Percentiles rank a stretch among this genome's conserved stretches.
Evolutionary conservation across 2,329 filamentous ascomycete genomes (phyloP).

Genomic region (Rutstroemia sp.): DNA sequence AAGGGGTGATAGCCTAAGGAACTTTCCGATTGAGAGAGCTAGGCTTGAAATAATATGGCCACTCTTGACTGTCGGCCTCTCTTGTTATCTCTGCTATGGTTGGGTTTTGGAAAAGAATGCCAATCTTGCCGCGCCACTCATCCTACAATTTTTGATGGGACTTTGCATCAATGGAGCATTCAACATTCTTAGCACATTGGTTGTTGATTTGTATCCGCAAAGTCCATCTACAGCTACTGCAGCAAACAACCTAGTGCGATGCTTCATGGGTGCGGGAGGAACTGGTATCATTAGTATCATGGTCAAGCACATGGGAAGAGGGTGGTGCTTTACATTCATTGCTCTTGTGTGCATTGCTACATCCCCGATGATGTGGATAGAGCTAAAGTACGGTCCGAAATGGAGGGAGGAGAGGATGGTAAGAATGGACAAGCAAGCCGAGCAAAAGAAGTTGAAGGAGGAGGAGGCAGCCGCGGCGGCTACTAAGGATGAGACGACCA

Average conservation of each 20-base stretch:
- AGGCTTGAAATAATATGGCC: slow-evolving; percentile 48
- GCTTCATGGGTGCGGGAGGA: slow-evolving; percentile 50
- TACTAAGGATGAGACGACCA: slow-evolving; percentile 4
- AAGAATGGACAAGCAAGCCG: slow-evolving; percentile 31
- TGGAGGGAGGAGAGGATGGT: slow-evolving; percentile 46
- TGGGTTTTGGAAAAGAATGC: slow-evolving; percentile 47
- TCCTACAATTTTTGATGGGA: slow-evolving; percentile 50
- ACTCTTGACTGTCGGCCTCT: slow-evolving; percentile 46
- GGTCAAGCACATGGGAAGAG: slow-evolving; percentile 48
- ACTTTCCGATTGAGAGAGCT: slow-evolving; percentile 32
- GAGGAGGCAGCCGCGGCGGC: neutral
- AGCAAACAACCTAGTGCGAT: slow-evolving; percentile 57
- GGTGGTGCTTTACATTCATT: slow-evolving; percentile 56
- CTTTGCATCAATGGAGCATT: slow-evolving; percentile 54
- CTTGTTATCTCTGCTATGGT: slow-evolving; percentile 47
- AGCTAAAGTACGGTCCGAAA: slow-evolving; percentile 40
- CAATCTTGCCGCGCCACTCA: slow-evolving; percentile 46
- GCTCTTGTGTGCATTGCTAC: slow-evolving; percentile 41
- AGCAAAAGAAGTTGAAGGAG: slow-evolving; percentile 20
- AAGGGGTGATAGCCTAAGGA: slow-evolving; percentile 34
- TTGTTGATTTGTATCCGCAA: slow-evolving; percentile 56
- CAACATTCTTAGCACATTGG: slow-evolving; percentile 53
- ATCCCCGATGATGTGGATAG: slow-evolving; percentile 41
- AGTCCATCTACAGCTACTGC: slow-evolving; percentile 56
- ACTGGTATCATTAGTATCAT: slow-evolving; percentile 54